phyloP scores from a whole-genome alignment of 176 grass and related monocot genomes.

The Guadua angustifolia region DNA sequence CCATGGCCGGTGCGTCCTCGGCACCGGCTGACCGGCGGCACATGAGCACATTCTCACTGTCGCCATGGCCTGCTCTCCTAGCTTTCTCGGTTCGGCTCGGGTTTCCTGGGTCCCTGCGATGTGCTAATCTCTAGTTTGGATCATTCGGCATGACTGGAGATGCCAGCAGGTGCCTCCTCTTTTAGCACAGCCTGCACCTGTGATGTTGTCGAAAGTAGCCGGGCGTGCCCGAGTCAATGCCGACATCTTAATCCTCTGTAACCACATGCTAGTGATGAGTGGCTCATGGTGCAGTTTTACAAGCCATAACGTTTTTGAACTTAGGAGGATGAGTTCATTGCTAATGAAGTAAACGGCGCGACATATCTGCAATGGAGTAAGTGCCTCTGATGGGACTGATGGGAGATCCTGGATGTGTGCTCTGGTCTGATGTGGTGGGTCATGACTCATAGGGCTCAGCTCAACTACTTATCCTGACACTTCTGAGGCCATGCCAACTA shows the following conservation, averaged over 20 bases:
- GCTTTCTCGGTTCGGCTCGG: background rate
- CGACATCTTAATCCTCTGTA: conserved; percentile 4
- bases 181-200: background rate
- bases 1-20: background rate
- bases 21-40: background rate
- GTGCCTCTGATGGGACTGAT: too few species aligned
- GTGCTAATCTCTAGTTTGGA: background rate
- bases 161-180: background rate
- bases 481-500: background rate
- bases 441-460: background rate
- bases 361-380: background rate
- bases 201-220: background rate
- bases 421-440: background rate
- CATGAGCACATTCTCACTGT: background rate
- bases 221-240: background rate
- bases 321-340: background rate
- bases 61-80: background rate
- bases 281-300: background rate
- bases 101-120: background rate
- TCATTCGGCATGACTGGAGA: background rate
- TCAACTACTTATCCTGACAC: background rate
- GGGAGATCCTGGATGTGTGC: too few species aligned
- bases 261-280: background rate
- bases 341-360: background rate
- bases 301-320: background rate